Base-by-base conservation (phyloP, 306 rosid species). In the Glycine soja region DNA sequence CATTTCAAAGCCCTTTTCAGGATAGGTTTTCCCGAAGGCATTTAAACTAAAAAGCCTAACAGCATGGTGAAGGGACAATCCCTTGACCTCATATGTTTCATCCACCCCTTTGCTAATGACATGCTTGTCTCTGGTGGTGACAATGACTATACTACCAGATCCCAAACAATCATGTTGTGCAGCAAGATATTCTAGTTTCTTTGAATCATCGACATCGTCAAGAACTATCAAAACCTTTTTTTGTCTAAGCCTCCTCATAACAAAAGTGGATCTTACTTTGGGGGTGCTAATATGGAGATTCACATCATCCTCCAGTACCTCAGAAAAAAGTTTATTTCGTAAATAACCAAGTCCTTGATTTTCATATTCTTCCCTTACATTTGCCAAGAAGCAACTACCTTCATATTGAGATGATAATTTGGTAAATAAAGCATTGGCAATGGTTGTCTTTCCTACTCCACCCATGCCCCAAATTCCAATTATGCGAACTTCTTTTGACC, bases 381-480 rank as follows among this genome's bases (percentile, higher is more conserved):
- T 67, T 42, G 3, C 56, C 66, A 78, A 53, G 75, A 78, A 78
- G 74, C 82, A 52, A 34, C 68, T 52, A 18, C 67, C 75, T 52
- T 78, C 82, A 42, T 18, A 78, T 42, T 78, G 82, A 67, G 67
- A 67, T 38, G 75, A 51, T 18, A 78, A 16, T 42, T 67, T 40
- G 15, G 45, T 14, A 78, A 66, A 78, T 40, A 78, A 40, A 67
- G 67, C 65, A 1, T 43, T 67, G 56, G 75, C 82, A 38, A 78
- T 78, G 57, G 82, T 78, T 15, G 81, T 63, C 68, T 76, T 76
- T 46, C 71, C 80, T 19, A 76, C 4, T 46, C 80, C 80, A 7
- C 80, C 80, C 80, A 76, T 76, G 34, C 80, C 80, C 80, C 80
- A 76, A 30, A 76, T 76, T 47, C 80, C 80, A 48, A 76, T 76